Evolutionary conservation across 2,329 filamentous ascomycete genomes (phyloP), one percentile per base, ranked within the genome.

Genomic region (Amylocarpus encephaloides): DNA sequence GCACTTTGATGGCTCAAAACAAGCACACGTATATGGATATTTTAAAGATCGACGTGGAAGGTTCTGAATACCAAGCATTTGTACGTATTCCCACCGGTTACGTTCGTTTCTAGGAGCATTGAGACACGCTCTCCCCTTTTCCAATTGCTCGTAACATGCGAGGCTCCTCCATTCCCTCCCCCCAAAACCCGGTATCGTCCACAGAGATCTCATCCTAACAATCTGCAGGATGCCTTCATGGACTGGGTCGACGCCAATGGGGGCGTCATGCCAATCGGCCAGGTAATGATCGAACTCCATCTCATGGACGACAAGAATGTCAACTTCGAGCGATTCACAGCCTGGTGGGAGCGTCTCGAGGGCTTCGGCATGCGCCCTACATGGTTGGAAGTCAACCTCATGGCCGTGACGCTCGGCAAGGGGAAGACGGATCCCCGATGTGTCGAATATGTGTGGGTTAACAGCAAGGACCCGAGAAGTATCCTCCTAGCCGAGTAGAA

Each of bases 31-130:
- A 69, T 50, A 64, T 71, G 45, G 69, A 71, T 53, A 64, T 71
- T 16, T 48, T 71, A 34, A 71, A 71, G 57, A 70, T 71, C 51
- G 68, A 71, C 53, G 67, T 71, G 39, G 69, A 71, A 46, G 65
- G 64, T 3, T 53, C 58, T 11, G 69, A 71, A 51, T 70, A 66
- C 48, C 59, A 60, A 32, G 56, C 66, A 9, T 51, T 68, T 45
- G 22, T 26, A 26, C 7, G 22, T 26, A 26, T 4, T 4, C 4
- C 22, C 7, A 26, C 22, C 22, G 7, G 22, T 26, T 26, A 26
- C 7, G 22, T 26, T 26, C 7, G 22, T 26, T 26, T 26, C 7
- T 7, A 4, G 22, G 4, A 26, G 22, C 22, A 26, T 26, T 7
- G 22, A 26, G 22, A 26, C 22, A 26, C 22, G 22, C 4, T 26